These are phyloP conservation scores for Termitomyces sp. DNA, from an alignment of 768 basidiomycete species.

Conservation along the genomic window DNA sequence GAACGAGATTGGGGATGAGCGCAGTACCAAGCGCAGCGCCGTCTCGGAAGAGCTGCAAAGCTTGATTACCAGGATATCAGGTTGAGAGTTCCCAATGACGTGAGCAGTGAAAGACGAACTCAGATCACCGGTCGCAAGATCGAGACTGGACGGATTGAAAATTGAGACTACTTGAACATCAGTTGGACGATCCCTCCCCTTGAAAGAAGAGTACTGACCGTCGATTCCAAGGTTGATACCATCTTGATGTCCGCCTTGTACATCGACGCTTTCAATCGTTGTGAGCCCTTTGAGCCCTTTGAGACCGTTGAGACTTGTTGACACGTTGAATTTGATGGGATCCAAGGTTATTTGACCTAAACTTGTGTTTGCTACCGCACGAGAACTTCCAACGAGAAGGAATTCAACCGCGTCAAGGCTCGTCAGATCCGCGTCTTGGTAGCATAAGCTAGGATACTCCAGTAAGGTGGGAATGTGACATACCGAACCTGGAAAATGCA, in stretches of 20 bases:
- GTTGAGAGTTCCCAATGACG: background rate
- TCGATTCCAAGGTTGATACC: conserved; percentile 59
- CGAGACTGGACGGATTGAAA: conserved; percentile 65
- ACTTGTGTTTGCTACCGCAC: conserved; percentile 57
- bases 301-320: conserved; percentile 58
- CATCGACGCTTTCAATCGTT: conserved; percentile 59
- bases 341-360: conserved; percentile 69
- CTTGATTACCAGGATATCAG: conserved; percentile 28
- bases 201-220: conserved; percentile 33
- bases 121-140: conserved; percentile 60
- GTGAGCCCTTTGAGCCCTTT: conserved; percentile 58
- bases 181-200: background rate
- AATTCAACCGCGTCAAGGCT: conserved; percentile 48
- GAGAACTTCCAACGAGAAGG: conserved; percentile 56
- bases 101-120: conserved; percentile 35
- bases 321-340: conserved; percentile 70
- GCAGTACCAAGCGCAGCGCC: conserved; percentile 57
- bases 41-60: conserved; percentile 53
- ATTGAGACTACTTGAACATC: conserved; percentile 46
- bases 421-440: conserved; percentile 56
- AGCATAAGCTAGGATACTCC: conserved; percentile 1
- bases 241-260: conserved; percentile 58
- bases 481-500: conserved; percentile 60
- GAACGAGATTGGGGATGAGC: conserved; percentile 56
- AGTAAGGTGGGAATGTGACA: conserved; percentile 20